Conservation (phyloP, 139 green algal species). For the Coccomyxa sp. region DNA sequence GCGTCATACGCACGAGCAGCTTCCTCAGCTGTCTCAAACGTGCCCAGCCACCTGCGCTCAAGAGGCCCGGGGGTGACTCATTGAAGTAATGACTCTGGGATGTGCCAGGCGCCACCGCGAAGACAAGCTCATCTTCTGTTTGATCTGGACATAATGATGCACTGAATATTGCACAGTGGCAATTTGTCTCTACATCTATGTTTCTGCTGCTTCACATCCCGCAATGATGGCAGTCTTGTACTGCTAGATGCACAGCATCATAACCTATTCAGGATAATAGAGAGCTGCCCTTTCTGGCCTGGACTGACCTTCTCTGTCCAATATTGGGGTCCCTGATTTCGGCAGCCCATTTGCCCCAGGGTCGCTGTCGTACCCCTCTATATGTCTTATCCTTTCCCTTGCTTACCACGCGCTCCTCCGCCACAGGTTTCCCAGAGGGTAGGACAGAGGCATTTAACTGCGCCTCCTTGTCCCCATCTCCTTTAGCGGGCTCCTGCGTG, state of each 20-base stretch:
- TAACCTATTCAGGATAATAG: not conserved
- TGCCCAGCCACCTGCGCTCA: slow-evolving; percentile 91
- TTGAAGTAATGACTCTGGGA: not conserved
- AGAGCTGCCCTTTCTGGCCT: too few species aligned
- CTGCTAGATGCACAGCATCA: not conserved
- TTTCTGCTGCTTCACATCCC: not conserved
- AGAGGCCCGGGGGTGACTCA: not conserved
- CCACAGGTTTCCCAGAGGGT: not conserved
- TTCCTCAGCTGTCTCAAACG: slow-evolving; percentile 94
- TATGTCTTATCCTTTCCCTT: slow-evolving; percentile 86
- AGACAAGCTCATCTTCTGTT: not conserved
- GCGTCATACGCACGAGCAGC: slow-evolving; percentile 90
- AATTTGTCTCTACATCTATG: not conserved
- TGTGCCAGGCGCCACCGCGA: not conserved
- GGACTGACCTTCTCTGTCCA: slow-evolving; percentile 67
- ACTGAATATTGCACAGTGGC: not conserved
- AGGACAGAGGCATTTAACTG: too few species aligned
- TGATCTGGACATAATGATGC: not conserved
- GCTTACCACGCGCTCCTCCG: slow-evolving; percentile 42
- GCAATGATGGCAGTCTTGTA: not conserved
- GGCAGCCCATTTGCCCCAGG: slow-evolving; percentile 97
- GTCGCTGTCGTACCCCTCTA: slow-evolving; percentile 90
- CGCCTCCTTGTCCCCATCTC: too few species aligned
- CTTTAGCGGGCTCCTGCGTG: too few species aligned
- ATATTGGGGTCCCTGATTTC: slow-evolving; percentile 95